Conservation (phyloP, 73 alveolate species). For the Durusdinium trenchii region DNA sequence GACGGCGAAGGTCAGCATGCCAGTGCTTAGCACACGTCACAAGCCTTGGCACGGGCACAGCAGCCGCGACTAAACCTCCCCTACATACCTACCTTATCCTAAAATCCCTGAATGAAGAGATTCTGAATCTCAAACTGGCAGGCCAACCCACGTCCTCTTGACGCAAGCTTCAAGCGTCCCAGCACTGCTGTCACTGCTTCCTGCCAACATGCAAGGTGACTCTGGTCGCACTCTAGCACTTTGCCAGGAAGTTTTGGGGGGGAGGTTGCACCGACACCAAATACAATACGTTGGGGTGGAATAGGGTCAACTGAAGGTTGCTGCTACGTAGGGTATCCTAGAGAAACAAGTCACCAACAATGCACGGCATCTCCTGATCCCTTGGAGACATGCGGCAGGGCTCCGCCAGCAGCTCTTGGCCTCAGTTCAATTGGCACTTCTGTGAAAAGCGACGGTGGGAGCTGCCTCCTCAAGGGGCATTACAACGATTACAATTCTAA, state of each 20-base stretch:
- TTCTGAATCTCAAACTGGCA: neutral
- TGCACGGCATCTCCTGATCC: constrained; percentile 48
- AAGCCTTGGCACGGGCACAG: neutral
- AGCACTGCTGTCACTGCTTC: constrained; percentile 34
- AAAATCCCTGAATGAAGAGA: neutral
- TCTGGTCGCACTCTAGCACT: too few relatives aligned
- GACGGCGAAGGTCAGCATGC: constrained; percentile 67
- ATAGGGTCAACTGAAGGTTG: too few relatives aligned
- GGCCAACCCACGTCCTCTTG: neutral
- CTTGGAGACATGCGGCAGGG: constrained; percentile 19
- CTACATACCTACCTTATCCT: too few relatives aligned
- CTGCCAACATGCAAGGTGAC: neutral
- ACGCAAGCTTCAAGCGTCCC: neutral
- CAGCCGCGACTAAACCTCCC: too few relatives aligned
- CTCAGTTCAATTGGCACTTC: too few relatives aligned
- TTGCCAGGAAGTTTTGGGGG: neutral
- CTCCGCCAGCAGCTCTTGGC: constrained; percentile 43
- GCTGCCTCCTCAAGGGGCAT: too few relatives aligned
- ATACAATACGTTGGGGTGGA: too few relatives aligned
- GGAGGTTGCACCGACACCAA: too few relatives aligned
- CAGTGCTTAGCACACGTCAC: constrained; percentile 44
- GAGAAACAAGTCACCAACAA: too few relatives aligned
- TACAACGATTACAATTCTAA: too few relatives aligned
- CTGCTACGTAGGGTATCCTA: too few relatives aligned
- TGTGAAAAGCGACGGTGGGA: too few relatives aligned